Base-by-base conservation (phyloP, 2,329 filamentous ascomycete genomes). In the Paracamarosporium sp. region DNA sequence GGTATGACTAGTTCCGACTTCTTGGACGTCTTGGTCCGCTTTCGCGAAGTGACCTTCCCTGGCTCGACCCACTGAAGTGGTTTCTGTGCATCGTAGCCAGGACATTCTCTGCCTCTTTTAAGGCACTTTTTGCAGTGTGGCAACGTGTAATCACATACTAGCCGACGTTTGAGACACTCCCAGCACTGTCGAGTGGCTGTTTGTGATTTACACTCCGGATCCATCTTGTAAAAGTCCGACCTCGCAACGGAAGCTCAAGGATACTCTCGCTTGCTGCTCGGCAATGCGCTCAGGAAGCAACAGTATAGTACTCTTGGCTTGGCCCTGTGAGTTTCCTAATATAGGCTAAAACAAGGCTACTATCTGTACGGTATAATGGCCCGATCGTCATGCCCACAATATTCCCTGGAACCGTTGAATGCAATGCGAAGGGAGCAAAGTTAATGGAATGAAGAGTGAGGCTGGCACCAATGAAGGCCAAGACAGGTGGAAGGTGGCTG, bases 121-220 rank as follows among this genome's bases (percentile, higher is more conserved):
- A 63, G 54, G 59, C 71, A 75, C 50, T 73, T 75, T 35, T 65
- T 69, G 55, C 72, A 75, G 45, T 63, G 62, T 7, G 72, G 71
- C 5, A 69, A 40, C n/a, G 65, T 67, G n/a, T 65, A 67, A 56
- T 75, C 72, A 50, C 72, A 75, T 1, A 75, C 72, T 25, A 74
- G 56, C 1, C 72, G 65, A 13, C 70, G 65, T 48, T 68, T 70
- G 24, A 71, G 59, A 50, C 72, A 75, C 25, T 70, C 71, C 72
- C 71, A 75, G 55, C 71, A 75, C 61, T 74, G 72, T 1, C 68
- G 66, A 2, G 53, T 63, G 54, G 70, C 65, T 56, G 65, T 68
- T 17, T 17, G 24, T 15, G 47, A 9, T 6, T 27, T 27, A 7
- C n/a, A 13, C 13, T 4, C 47, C 13, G 47, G n/a, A 17, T 20